These are phyloP conservation scores for Datisca glomerata DNA, from an alignment of 306 rosid species.

Conservation along the genomic window DNA sequence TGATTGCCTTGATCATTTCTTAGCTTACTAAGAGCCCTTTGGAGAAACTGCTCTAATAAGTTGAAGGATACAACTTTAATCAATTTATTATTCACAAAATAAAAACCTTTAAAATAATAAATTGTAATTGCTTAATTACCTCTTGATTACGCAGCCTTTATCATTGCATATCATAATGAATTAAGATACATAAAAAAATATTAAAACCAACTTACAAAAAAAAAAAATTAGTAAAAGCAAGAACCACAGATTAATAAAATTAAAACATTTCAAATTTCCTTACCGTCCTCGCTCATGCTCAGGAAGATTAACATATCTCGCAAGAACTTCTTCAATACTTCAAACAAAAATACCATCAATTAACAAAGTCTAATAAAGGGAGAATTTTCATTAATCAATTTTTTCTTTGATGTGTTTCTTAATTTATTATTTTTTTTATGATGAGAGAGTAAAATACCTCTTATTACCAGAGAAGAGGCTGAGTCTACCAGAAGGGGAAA, in stretches of 20 bases:
- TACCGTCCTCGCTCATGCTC: slow-evolving; percentile 35
- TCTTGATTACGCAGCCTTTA: slow-evolving; percentile 41
- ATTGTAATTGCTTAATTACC: too few relatives aligned
- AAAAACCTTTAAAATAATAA: too few relatives aligned
- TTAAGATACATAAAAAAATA: not conserved
- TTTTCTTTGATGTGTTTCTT: too few relatives aligned
- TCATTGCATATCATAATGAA: slow-evolving; percentile 2
- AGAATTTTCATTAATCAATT: too few relatives aligned
- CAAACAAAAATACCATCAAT: not conserved
- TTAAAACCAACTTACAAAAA: not conserved
- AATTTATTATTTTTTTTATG: not conserved
- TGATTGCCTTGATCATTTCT: slow-evolving; percentile 26
- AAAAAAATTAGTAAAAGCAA: too few relatives aligned
- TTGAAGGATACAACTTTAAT: too few relatives aligned
- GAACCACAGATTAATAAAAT: not conserved
- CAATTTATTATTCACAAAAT: too few relatives aligned
- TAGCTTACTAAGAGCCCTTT: slow-evolving; percentile 20
- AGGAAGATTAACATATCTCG: slow-evolving; percentile 34
- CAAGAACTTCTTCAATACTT: slow-evolving; percentile 52
- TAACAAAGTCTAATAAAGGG: not conserved
- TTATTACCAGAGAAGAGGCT: slow-evolving; percentile 37
- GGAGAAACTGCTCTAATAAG: slow-evolving; percentile 33
- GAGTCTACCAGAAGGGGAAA: slow-evolving; percentile 50
- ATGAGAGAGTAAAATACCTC: slow-evolving; percentile 18
- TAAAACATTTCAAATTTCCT: not conserved